These are phyloP conservation scores for Colletotrichum abscissum DNA, from an alignment of 2,329 filamentous ascomycete species.

Conservation along the genomic window DNA sequence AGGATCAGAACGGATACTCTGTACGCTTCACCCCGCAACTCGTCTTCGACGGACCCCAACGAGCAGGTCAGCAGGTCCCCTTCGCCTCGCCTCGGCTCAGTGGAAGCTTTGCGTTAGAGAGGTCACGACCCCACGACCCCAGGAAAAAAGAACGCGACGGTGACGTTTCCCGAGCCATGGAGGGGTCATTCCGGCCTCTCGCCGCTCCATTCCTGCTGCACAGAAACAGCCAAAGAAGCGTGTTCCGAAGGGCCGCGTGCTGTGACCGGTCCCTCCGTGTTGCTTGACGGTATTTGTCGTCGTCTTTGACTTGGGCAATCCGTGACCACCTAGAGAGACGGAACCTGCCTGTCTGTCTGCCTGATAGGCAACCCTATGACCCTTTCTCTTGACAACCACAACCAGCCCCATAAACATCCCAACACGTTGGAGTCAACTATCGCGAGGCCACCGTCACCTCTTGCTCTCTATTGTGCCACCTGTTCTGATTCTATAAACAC, in stretches of 20 bases:
- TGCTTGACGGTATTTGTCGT: neutral
- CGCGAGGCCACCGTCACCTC: constrained; percentile 23
- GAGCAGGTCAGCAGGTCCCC: constrained; percentile 24
- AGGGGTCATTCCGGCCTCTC: constrained; percentile 27
- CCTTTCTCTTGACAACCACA: neutral
- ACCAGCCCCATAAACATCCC: neutral
- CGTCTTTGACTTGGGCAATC: neutral
- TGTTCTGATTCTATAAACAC: constrained; percentile 3
- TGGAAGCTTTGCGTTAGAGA: constrained; percentile 16
- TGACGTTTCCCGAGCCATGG: constrained; percentile 18
- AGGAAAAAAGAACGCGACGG: constrained; percentile 4
- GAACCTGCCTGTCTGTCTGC: constrained; percentile 7
- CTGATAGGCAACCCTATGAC: constrained; percentile 30
- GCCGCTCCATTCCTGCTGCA: neutral
- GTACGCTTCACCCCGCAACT: neutral
- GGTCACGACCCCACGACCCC: constrained; percentile 32
- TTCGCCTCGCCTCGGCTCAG: constrained; percentile 24
- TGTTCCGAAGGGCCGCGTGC: constrained; percentile 12
- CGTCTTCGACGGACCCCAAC: constrained; percentile 2
- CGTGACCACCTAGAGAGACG: neutral
- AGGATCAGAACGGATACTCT: too few relatives aligned
- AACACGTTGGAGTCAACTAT: neutral
- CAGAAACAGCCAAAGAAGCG: neutral
- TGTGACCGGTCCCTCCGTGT: neutral
- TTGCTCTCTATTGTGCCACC: constrained; percentile 9